Percentiles rank a stretch among this genome's conserved stretches.
These are phyloP conservation scores for Monoraphidium neglectum DNA, from an alignment of 139 green algal species.

Conservation along the genomic window DNA sequence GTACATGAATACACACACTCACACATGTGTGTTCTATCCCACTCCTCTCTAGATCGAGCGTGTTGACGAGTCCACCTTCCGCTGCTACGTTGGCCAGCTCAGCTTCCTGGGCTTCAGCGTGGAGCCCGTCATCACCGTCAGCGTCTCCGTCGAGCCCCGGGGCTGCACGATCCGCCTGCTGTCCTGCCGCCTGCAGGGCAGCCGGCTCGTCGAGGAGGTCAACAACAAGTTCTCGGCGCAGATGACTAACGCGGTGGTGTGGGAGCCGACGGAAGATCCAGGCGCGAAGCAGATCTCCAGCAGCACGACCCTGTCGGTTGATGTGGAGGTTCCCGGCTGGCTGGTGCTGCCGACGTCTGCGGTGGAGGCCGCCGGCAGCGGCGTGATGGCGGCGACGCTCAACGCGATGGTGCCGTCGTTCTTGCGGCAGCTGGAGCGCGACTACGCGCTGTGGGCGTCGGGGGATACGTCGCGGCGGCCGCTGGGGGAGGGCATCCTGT, in stretches of 20 bases:
- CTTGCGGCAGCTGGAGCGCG: constrained; percentile 73
- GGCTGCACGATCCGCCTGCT: constrained; percentile 82
- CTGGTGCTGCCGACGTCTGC: constrained; percentile 17
- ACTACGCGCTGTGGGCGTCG: constrained; percentile 78
- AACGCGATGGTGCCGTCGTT: constrained; percentile 78
- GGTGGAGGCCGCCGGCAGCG: constrained; percentile 41
- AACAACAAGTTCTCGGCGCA: constrained; percentile 71
- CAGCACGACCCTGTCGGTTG: constrained; percentile 48
- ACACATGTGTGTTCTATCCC: too few relatives aligned
- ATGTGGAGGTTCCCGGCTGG: constrained; percentile 45
- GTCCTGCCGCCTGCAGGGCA: constrained; percentile 67
- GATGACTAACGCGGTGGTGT: constrained; percentile 81
- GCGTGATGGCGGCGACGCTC: constrained; percentile 72
- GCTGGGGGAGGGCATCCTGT: constrained; percentile 49
- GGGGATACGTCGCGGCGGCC: constrained; percentile 67
- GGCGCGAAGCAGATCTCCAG: constrained; percentile 36
- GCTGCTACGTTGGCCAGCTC: constrained; percentile 73
- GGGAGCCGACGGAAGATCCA: constrained; percentile 11
- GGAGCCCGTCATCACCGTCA: constrained; percentile 83
- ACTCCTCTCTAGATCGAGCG: constrained; percentile 65
- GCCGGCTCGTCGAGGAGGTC: constrained; percentile 46
- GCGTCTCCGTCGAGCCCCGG: constrained; percentile 57
- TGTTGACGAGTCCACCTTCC: constrained; percentile 78
- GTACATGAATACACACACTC: too few relatives aligned
- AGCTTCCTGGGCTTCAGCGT: constrained; percentile 69